Evolutionary conservation across 78 protist species (phyloP), one percentile per base, ranked within the genome.

Genomic region (Acrasis kona): DNA sequence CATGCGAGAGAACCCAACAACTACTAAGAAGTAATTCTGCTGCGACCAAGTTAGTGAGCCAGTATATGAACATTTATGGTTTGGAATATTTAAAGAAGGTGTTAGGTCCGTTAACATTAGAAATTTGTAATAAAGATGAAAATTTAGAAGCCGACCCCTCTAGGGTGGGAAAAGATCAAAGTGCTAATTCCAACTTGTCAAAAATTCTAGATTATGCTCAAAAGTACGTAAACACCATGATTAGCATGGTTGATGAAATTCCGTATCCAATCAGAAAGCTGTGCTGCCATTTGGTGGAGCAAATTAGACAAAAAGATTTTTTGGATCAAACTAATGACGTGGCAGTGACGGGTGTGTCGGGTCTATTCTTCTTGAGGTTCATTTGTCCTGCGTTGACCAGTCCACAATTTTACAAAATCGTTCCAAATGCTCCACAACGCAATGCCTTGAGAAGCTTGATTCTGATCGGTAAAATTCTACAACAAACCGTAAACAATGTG

Each of bases 311-410:
- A 50, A 50, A 50, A 50, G 19, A n/a, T 19, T 19, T 19, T 50
- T 19, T 19, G 19, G 61, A 50, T n/a, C 68, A 3, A 3, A 57
- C 4, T 3, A 72, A 72, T 12, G 4, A 6, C 28, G 38, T 58
- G 9, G 70, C 76, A 38, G 4, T 61, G 4, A 57, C 35, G 3
- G 76, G 68, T 38, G 35, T 72, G 10, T 19, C 34, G 19, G 61
- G 61, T n/a, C 19, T 50, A n/a, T 61, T 72, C 41, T 72, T 72
- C n/a, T 41, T 72, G 28, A 38, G 76, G 39, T 72, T 72, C 76
- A 4, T 72, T 38, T 72, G 76, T 41, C 76, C 76, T 27, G 76
- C 76, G 39, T 4, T 72, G 10, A 5, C 4, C 3, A 38, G 68
- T 2, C 76, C 76, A 38, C 64, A 72, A 3, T 38, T n/a, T 5